Evolutionary conservation across 2,329 filamentous ascomycete species (phyloP), one percentile per base, ranked within the genome.

Genomic region (Neopestalotiopsis clavispora): DNA sequence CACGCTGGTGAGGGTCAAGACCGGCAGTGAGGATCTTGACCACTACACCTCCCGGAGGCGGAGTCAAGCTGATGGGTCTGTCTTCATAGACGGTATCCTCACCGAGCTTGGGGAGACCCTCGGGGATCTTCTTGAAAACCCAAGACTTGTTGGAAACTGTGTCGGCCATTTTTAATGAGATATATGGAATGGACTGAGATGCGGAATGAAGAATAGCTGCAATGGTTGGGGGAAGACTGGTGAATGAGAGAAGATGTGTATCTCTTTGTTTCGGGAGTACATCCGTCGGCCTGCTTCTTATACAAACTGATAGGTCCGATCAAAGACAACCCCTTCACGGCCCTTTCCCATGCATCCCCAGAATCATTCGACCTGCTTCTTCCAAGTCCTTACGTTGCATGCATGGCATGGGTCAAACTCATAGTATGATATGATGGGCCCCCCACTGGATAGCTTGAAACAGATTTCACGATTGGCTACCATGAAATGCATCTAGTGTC

Each of bases 91-190:
- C 45, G 23, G 64, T 66, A 30, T 66, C 20, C 14, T 58, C 45
- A 17, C 64, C 64, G 17, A 66, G 64, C 32, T 66, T 20, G n/a
- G 64, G 64, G 17, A 66, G 52, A 45, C 52, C 64, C 17, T 45
- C 52, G 64, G 64, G 64, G 30, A 66, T 58, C 45, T 66, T 7
- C 64, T 66, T 66, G 64, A 57, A 66, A 28, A 66, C 52, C 64
- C 64, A 66, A n/a, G 64, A 57, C 45, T 66, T 66, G 64, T 57
- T 66, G 10, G 9, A 12, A 14, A 66, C 45, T 13, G 49, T 56
- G 9, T 66, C 64, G 7, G 64, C 49, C 64, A 66, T 66, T 45
- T 65, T 65, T 38, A 32, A 42, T 62, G 45, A n/a, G n/a, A n/a
- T 52, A 9, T 20, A 52, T 4, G 1, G 20, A 52, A 52, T 10